These are phyloP conservation scores for Elongisporangium undulatum DNA, from an alignment of 352 stramenopile genomes.

Conservation along the genomic window DNA sequence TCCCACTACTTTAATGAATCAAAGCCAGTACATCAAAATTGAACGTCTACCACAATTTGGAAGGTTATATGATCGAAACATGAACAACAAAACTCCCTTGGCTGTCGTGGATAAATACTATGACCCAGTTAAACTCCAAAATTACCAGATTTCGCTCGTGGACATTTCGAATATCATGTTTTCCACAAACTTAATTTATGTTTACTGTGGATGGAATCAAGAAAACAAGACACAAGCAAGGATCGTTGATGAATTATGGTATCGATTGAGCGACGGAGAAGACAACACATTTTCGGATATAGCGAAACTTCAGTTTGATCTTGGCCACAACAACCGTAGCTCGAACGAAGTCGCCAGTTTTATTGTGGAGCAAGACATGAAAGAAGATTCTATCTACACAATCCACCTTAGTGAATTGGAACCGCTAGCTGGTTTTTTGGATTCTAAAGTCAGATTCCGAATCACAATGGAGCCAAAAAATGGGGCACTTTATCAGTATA, in stretches of 20 bases:
- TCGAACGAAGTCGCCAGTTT: not conserved
- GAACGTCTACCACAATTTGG: conserved; percentile 40
- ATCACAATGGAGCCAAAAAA: conserved; percentile 32
- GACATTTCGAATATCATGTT: conserved; percentile 18
- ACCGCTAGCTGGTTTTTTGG: conserved; percentile 27
- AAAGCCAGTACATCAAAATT: conserved; percentile 31
- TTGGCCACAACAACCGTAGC: conserved; percentile 1
- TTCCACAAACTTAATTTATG: conserved; percentile 48
- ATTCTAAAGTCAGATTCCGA: conserved; percentile 19
- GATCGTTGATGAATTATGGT: conserved; percentile 42
- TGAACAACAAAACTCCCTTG: conserved; percentile 9
- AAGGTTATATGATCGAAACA: conserved; percentile 49
- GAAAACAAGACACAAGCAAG: conserved; percentile 4
- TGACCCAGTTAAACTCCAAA: conserved; percentile 14
- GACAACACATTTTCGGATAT: conserved; percentile 16
- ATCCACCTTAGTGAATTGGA: conserved; percentile 37
- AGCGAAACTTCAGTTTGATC: conserved; percentile 25
- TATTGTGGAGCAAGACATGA: conserved; percentile 14
- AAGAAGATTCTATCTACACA: conserved; percentile 45
- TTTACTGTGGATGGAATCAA: conserved; percentile 32
- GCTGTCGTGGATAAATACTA: conserved; percentile 3
- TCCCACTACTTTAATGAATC: not conserved
- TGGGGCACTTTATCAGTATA: conserved; percentile 54
- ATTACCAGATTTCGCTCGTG: conserved; percentile 18
- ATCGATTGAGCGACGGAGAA: conserved; percentile 43